Evolutionary conservation across 2,329 filamentous ascomycete genomes (phyloP), one percentile per base, ranked within the genome.

Genomic region (Nemania serpens): DNA sequence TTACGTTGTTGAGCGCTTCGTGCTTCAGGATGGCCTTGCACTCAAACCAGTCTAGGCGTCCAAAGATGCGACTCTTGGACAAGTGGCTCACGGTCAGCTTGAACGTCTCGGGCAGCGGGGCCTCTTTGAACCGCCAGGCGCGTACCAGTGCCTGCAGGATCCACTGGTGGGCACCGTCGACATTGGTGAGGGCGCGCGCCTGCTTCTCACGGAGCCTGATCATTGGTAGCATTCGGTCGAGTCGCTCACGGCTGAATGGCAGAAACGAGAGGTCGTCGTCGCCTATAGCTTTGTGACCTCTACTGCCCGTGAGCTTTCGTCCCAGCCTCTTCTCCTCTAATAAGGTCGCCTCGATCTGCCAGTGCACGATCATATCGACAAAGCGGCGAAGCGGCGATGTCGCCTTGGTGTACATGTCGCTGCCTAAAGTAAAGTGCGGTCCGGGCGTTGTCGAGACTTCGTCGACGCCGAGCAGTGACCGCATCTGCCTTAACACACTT

Each of bases 351-450:
- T 88, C 82, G 63, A 90, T 84, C 72, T 90, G 87, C 84, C 85
- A 89, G 74, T 89, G 87, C 1, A 84, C 80, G 34, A 90, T 71
- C 48, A 90, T 75, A 72, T 90, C 88, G 5, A 78, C 75, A 73
- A 82, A 89, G 45, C 88, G 82, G 36, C 88, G 84, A n/a, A 90
- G 78, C 17, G 88, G 88, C 51, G 84, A 88, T 7, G 88, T 90
- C 41, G 82, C 82, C 66, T 87, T 88, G 59, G 83, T 77, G 72
- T 89, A 88, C 75, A 84, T 82, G 55, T 85, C 79, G 1, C 83
- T 70, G 17, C 87, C 88, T 59, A 89, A 78, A 46, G 82, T 77
- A 62, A 84, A 80, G 73, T 88, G 82, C 5, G 82, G 82, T 9
- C 79, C 82, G 0, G 86, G 81, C 2, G 71, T 73, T n/a, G 81